phyloP scores from a whole-genome alignment of 345 rosid species.

The Camelina hispida region DNA sequence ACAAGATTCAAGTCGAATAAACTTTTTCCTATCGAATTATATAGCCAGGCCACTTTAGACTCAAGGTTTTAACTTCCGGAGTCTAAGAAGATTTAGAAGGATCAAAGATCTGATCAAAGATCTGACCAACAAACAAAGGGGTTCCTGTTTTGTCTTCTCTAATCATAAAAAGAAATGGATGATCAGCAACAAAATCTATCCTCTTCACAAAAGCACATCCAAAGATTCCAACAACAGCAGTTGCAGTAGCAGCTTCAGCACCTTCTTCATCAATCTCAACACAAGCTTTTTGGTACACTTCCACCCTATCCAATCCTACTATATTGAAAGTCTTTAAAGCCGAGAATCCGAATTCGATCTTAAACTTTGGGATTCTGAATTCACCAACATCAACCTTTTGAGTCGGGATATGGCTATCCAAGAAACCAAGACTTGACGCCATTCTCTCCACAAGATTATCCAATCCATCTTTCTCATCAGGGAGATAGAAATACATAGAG shows the following conservation, averaged over 20 bases:
- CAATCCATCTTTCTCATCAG: slow-evolving; percentile 8
- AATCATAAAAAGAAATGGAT: slow-evolving; percentile 29
- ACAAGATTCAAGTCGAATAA: too few species aligned
- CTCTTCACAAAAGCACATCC: neutral
- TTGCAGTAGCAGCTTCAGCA: neutral
- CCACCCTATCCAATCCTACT: neutral
- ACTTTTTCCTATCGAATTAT: too few species aligned
- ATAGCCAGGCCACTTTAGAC: neutral
- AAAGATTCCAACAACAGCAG: neutral
- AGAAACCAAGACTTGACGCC: slow-evolving; percentile 18
- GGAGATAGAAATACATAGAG: slow-evolving; percentile 24
- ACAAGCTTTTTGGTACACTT: slow-evolving; percentile 9
- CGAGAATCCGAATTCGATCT: slow-evolving; percentile 30
- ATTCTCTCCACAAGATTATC: slow-evolving; percentile 13
- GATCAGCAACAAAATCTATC: slow-evolving; percentile 30
- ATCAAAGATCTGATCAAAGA: slow-evolving; percentile 30
- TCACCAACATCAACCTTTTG: neutral
- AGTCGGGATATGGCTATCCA: slow-evolving; percentile 25
- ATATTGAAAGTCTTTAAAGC: neutral
- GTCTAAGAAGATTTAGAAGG: slow-evolving; percentile 18
- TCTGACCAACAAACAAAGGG: slow-evolving; percentile 26
- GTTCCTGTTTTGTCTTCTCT: slow-evolving; percentile 23
- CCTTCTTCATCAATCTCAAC: slow-evolving; percentile 15
- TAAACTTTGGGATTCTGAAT: slow-evolving; percentile 28
- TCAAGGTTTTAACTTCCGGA: neutral